phyloP scores from a whole-genome alignment of 331 rosid species.

The Stylosanthes scabra region DNA sequence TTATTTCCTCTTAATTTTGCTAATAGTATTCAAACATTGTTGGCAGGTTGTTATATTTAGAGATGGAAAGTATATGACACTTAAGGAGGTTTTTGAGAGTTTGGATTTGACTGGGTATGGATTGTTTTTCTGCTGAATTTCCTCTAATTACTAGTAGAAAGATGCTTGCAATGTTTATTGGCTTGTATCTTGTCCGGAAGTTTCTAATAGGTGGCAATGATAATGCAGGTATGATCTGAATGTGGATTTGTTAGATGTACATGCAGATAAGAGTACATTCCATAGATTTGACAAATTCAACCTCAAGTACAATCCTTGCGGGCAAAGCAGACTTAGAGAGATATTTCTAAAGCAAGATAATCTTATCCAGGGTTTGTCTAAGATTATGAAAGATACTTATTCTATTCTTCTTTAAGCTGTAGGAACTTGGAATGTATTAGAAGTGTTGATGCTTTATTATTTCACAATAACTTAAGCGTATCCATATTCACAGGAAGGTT shows the following conservation, averaged over 20 bases:
- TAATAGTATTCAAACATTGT: conserved; percentile 31
- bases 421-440: conserved; percentile 27
- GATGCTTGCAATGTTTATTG: conserved; percentile 4
- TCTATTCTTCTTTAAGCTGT: conserved; percentile 20
- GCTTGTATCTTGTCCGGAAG: neutral
- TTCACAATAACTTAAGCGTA: conserved; percentile 23
- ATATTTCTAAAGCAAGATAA: conserved; percentile 93
- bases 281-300: conserved; percentile 95
- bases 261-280: conserved; percentile 91
- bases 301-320: conserved; percentile 92
- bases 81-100: conserved; percentile 88
- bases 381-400: conserved; percentile 23
- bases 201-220: conserved; percentile 43
- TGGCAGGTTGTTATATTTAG: conserved; percentile 89
- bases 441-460: conserved; percentile 29
- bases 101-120: conserved; percentile 85
- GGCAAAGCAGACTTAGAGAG: conserved; percentile 93
- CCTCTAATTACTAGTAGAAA: conserved; percentile 12
- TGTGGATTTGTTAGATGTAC: conserved; percentile 88
- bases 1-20: conserved; percentile 33
- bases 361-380: conserved; percentile 82
- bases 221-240: conserved; percentile 74
- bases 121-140: neutral
- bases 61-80: conserved; percentile 92
- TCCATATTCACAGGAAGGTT: conserved; percentile 69